A percentile compares a stretch with the other conserved stretches of the same genome.
Evolutionary conservation across 2,329 filamentous ascomycete genomes (phyloP).

Genomic region (Botrytis elliptica): DNA sequence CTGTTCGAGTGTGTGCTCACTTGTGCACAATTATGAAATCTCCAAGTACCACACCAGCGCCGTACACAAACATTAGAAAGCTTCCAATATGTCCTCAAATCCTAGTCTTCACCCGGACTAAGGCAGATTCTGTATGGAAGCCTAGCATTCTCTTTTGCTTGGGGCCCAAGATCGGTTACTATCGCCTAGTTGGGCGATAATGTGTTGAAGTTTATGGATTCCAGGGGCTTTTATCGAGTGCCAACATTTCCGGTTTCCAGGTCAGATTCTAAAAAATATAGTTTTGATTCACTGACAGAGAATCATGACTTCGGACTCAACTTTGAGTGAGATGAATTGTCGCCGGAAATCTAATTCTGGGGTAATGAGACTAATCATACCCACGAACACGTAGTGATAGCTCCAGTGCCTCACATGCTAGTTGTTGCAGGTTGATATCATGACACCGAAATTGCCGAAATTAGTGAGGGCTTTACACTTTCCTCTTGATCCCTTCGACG

Average conservation of each 20-base stretch:
- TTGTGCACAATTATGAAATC: no score
- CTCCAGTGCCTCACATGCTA: not conserved
- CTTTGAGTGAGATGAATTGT: not conserved
- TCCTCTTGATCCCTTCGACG: not conserved
- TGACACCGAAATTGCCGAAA: not conserved
- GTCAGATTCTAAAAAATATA: not conserved
- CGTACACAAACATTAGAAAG: no score
- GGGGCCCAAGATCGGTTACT: no score
- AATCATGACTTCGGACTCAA: not conserved
- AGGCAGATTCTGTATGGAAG: no score
- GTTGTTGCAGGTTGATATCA: not conserved
- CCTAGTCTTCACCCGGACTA: no score
- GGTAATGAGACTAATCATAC: not conserved
- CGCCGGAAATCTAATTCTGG: not conserved
- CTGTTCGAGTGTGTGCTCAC: fast-evolving
- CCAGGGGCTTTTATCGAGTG: not conserved
- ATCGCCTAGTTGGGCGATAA: not conserved
- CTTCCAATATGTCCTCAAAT: no score
- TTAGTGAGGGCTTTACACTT: not conserved
- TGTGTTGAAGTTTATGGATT: not conserved
- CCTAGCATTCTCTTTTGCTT: no score
- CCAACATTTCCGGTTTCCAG: not conserved
- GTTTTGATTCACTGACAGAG: not conserved
- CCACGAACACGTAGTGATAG: not conserved
- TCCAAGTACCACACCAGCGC: no score